These are phyloP conservation scores for Penicillium argentinense DNA, from an alignment of 495 filamentous ascomycete genomes.

Conservation along the genomic window DNA sequence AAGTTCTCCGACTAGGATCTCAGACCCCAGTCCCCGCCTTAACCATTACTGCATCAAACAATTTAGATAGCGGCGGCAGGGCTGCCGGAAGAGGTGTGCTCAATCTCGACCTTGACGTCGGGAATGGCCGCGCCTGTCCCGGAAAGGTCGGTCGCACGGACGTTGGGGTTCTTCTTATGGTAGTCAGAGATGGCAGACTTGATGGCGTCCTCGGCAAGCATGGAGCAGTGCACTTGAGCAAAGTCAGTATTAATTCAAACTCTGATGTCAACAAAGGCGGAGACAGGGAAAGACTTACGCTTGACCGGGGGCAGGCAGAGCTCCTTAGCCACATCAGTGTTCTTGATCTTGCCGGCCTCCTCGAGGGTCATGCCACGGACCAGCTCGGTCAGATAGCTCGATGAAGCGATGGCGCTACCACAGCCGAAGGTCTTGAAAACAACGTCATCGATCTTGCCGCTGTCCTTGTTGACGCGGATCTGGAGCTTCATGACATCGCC, in stretches of 20 bases:
- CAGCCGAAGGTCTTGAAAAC: constrained; percentile 99
- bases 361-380: constrained; percentile 96
- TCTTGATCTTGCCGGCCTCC: constrained; percentile 85
- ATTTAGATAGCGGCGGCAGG: constrained; percentile 32
- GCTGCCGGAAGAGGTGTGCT: constrained; percentile 27
- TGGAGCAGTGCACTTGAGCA: constrained; percentile 85
- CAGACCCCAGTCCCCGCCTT: constrained; percentile 1
- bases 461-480: constrained; percentile 90
- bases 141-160: constrained; percentile 68
- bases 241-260: constrained; percentile 17
- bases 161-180: constrained; percentile 87
- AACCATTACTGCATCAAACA: no score
- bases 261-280: no score
- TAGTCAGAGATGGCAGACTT: constrained; percentile 98
- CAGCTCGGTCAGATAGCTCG: constrained; percentile 87
- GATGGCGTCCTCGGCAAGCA: constrained; percentile 99
- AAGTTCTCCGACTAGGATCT: constrained; percentile 1
- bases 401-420: constrained; percentile 89
- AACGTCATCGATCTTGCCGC: constrained; percentile 88
- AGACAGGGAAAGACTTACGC: constrained; percentile 61
- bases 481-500: constrained; percentile 99
- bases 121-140: constrained; percentile 64
- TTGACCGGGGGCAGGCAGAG: constrained; percentile 96
- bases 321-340: constrained; percentile 97
- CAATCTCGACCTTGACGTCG: constrained; percentile 50